Percentiles rank a stretch among this genome's conserved stretches.
These are phyloP conservation scores for Metarhizium brunneum DNA, from an alignment of 2,329 filamentous ascomycete species.

Conservation along the genomic window DNA sequence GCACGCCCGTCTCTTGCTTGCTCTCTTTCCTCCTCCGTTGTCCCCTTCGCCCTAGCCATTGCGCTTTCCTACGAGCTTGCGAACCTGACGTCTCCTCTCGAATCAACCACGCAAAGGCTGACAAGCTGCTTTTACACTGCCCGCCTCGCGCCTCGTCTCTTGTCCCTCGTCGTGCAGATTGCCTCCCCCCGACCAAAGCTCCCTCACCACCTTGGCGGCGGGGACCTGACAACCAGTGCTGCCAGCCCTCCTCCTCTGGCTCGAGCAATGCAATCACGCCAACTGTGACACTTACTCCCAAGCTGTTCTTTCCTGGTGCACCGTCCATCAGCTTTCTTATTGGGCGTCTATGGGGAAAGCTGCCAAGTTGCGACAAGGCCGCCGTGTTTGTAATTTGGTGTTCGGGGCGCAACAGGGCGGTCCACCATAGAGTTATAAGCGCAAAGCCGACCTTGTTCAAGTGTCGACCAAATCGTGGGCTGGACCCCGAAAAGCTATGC, in stretches of 20 bases:
- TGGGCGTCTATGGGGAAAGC: background rate
- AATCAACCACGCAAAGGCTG: background rate
- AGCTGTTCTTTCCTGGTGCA: background rate
- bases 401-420: background rate
- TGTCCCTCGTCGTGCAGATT: background rate
- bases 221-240: background rate
- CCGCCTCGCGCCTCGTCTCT: background rate
- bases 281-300: background rate
- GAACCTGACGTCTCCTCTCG: background rate
- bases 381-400: background rate
- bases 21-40: background rate
- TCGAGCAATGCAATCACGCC: background rate
- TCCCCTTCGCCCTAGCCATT: background rate
- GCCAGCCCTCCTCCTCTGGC: background rate
- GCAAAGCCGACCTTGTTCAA: background rate
- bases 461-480: constrained; percentile 2
- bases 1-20: background rate
- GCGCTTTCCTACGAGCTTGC: background rate
- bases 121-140: background rate
- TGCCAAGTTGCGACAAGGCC: background rate
- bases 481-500: constrained; percentile 5
- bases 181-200: background rate
- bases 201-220: background rate
- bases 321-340: background rate
- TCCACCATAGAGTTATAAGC: background rate